These are phyloP conservation scores for Hanseniaspora thailandica DNA, from an alignment of 805 yeast genomes.

Conservation along the genomic window DNA sequence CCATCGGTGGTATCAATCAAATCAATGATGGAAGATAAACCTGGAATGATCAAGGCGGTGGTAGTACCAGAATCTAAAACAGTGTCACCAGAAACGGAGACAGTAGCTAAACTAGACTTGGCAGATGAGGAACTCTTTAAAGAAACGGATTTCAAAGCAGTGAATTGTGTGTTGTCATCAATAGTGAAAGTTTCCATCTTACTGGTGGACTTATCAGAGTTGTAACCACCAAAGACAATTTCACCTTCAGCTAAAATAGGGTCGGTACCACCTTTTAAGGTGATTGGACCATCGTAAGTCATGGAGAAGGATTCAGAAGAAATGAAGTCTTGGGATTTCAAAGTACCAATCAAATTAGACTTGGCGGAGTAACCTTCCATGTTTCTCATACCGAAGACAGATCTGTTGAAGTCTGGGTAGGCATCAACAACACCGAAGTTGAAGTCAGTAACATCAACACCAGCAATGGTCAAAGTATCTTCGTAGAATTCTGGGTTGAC, in stretches of 20 bases:
- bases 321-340: constrained; percentile 3
- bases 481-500: constrained; percentile 4
- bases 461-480: background rate
- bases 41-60: constrained; percentile 10
- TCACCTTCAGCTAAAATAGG: constrained; percentile 9
- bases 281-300: constrained; percentile 11
- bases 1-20: background rate
- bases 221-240: constrained; percentile 15
- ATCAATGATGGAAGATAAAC: background rate
- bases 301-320: constrained; percentile 8
- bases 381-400: constrained; percentile 15
- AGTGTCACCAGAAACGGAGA: background rate
- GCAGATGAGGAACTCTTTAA: background rate
- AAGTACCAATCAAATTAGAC: background rate
- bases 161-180: background rate
- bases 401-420: constrained; percentile 9
- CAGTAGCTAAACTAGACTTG: background rate
- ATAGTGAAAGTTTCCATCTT: constrained; percentile 3
- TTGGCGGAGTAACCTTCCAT: constrained; percentile 7
- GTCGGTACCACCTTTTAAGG: background rate
- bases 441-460: constrained; percentile 8
- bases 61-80: constrained; percentile 15
- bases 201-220: background rate
- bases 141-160: background rate
- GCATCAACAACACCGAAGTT: constrained; percentile 10